phyloP scores from a whole-genome alignment of 2,329 filamentous ascomycete species.

The Ascochyta fabae region DNA sequence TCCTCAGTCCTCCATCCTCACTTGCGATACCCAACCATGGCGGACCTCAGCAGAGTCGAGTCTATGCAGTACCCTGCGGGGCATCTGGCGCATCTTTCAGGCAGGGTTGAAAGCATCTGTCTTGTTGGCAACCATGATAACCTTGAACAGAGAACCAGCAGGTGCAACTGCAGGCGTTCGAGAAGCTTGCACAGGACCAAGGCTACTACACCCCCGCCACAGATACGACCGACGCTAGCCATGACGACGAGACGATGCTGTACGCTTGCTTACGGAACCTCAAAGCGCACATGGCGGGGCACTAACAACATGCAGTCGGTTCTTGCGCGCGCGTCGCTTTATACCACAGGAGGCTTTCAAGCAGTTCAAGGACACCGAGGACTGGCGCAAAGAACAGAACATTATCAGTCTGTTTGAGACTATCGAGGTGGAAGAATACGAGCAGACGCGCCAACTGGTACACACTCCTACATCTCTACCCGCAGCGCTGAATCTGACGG shows the following conservation, averaged over 20 bases:
- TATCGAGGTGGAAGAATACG: conserved; percentile 84
- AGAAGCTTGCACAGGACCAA: conserved; percentile 68
- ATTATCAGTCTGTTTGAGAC: conserved; percentile 82
- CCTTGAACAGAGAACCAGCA: conserved; percentile 66
- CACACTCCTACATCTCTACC: conserved; percentile 24
- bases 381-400: conserved; percentile 82
- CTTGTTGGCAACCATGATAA: too few relatives aligned
- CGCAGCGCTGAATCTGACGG: conserved; percentile 21
- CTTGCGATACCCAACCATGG: conserved; percentile 28
- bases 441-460: conserved; percentile 78
- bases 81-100: conserved; percentile 75
- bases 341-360: conserved; percentile 75
- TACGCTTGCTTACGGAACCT: conserved; percentile 49
- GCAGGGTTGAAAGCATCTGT: too few relatives aligned
- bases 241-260: conserved; percentile 77
- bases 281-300: conserved; percentile 21
- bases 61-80: conserved; percentile 71
- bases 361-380: conserved; percentile 88
- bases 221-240: conserved; percentile 57
- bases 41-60: conserved; percentile 46
- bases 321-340: conserved; percentile 84
- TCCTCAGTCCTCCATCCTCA: background rate
- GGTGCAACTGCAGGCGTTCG: conserved; percentile 73
- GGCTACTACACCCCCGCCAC: conserved; percentile 64
- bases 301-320: conserved; percentile 66